A percentile compares a stretch with the other conserved stretches of the same genome.
Conservation (phyloP, 805 yeast species). For the Saccharomycopsis sp. region DNA sequence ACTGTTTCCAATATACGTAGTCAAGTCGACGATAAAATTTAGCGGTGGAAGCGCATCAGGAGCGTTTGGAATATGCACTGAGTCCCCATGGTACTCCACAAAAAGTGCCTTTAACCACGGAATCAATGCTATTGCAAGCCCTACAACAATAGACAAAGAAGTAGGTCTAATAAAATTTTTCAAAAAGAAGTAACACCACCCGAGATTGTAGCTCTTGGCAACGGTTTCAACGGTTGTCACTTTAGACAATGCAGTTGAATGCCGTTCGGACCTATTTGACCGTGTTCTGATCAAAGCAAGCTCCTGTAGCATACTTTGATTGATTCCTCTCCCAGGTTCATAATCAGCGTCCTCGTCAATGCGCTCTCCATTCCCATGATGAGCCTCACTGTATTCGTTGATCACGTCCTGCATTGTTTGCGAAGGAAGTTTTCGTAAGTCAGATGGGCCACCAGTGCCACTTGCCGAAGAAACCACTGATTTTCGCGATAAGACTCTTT, state of each 20-base stretch:
- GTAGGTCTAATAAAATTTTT: conserved; percentile 67
- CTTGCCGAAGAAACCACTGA: background rate
- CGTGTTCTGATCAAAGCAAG: background rate
- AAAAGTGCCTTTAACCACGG: conserved; percentile 83
- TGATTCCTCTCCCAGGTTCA: background rate
- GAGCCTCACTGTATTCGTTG: conserved; percentile 34
- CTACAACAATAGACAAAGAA: conserved; percentile 58
- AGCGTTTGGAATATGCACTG: conserved; percentile 51
- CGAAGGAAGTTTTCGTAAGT: conserved; percentile 31
- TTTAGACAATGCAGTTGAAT: background rate
- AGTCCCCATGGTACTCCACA: conserved; percentile 38
- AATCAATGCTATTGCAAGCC: conserved; percentile 68
- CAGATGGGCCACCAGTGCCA: conserved; percentile 6
- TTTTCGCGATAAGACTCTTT: background rate
- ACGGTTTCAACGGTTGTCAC: background rate
- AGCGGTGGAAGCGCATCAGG: conserved; percentile 86
- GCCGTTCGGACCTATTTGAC: background rate
- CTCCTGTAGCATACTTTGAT: background rate
- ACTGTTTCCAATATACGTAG: conserved; percentile 76
- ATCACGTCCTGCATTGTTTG: conserved; percentile 40
- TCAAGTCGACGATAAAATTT: conserved; percentile 76
- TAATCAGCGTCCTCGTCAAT: background rate
- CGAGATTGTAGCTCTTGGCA: background rate
- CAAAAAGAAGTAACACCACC: conserved; percentile 26
- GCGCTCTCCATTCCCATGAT: background rate